Evolutionary conservation across 1,284 basidiomycete species (phyloP).

Genomic region (Cutaneotrichosporon sp.): DNA sequence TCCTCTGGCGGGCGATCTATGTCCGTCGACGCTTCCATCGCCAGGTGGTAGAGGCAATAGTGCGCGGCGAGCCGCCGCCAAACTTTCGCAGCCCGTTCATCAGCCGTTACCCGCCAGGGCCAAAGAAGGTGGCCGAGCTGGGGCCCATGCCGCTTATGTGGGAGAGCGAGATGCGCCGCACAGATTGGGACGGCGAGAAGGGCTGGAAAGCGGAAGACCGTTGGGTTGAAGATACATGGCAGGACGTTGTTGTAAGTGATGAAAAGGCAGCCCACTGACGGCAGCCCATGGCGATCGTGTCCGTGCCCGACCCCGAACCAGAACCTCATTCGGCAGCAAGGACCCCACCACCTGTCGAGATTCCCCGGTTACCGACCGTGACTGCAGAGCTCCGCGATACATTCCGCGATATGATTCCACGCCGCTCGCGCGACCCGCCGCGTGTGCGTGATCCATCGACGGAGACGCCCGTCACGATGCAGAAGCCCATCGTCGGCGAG

Average conservation of each 20-base stretch:
- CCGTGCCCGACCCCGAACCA: conserved; percentile 16
- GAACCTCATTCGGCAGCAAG: not conserved
- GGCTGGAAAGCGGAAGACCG: not conserved
- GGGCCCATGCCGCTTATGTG: conserved; percentile 45
- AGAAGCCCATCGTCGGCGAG: conserved; percentile 1
- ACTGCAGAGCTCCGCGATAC: conserved; percentile 13
- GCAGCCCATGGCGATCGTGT: conserved; percentile 28
- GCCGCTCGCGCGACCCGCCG: not conserved
- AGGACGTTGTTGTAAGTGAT: not conserved
- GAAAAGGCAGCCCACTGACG: conserved; percentile 1
- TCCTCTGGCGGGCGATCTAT: conserved; percentile 46
- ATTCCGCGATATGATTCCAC: conserved; percentile 14
- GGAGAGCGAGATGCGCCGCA: conserved; percentile 41
- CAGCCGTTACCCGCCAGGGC: not conserved
- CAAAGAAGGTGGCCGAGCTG: conserved; percentile 32
- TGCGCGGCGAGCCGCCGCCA: conserved; percentile 42
- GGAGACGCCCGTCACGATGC: conserved; percentile 7
- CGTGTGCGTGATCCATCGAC: not conserved
- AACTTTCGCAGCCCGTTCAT: conserved; percentile 21
- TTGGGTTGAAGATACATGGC: not conserved
- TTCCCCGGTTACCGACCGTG: not conserved
- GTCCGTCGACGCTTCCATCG: conserved; percentile 43
- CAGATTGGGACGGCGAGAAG: conserved; percentile 19
- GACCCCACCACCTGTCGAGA: not conserved
- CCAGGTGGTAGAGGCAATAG: conserved; percentile 42